These are phyloP conservation scores for Syzygium malaccense DNA, from an alignment of 441 rosid genomes.

Conservation along the genomic window DNA sequence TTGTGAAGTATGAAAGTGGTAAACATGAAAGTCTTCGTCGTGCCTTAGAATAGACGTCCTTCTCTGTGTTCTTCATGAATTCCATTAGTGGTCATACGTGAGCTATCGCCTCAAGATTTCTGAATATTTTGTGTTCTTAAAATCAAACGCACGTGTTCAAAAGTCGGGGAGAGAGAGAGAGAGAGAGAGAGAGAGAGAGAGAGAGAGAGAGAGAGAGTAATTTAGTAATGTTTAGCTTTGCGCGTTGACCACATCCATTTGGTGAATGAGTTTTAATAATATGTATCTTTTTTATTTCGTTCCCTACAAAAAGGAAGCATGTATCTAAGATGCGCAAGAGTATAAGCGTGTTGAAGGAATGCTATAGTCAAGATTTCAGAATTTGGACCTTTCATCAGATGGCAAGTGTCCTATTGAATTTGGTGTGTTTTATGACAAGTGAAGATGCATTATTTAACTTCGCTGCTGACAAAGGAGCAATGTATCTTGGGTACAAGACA, in stretches of 20 bases:
- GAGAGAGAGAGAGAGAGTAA: background rate
- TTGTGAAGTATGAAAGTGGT: background rate
- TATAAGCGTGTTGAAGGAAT: background rate
- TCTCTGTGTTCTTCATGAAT: background rate
- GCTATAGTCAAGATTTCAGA: background rate
- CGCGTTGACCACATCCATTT: background rate
- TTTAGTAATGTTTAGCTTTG: background rate
- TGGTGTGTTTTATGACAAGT: background rate
- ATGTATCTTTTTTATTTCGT: background rate
- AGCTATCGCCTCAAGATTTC: background rate
- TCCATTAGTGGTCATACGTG: background rate
- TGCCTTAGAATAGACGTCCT: background rate
- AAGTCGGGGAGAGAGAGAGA: background rate
- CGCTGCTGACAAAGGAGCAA: background rate
- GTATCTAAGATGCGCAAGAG: too few relatives aligned
- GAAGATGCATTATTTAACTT: background rate
- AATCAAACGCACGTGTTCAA: background rate
- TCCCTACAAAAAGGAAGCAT: background rate
- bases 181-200: too few relatives aligned
- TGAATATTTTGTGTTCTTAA: background rate
- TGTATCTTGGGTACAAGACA: background rate
- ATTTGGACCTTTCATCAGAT: background rate
- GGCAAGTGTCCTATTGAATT: background rate
- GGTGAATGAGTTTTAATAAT: background rate
- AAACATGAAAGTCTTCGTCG: background rate